A percentile compares a stretch with the other conserved stretches of the same genome.
Evolutionary conservation across 2,329 filamentous ascomycete species (phyloP).

Genomic region (Cytospora mali): DNA sequence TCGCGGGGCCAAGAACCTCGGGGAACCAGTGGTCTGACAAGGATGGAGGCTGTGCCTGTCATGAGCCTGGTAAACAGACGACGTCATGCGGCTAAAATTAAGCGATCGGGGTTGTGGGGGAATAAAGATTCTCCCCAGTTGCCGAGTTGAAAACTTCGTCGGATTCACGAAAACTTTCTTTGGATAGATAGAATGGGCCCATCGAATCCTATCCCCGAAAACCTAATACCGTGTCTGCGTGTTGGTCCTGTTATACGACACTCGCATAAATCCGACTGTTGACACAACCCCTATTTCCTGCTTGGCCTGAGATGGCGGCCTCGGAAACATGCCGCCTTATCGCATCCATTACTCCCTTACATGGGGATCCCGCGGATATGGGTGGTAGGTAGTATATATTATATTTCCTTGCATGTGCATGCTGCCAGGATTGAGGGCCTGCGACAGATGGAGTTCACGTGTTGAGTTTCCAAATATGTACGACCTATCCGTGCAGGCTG

Average conservation of each 20-base stretch:
- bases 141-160: slow-evolving; percentile 14
- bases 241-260: not conserved
- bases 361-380: too few species aligned
- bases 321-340: not conserved
- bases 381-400: too few species aligned
- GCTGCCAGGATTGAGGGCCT: too few species aligned
- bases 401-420: not conserved
- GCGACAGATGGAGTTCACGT: too few species aligned
- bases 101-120: not conserved
- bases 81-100: slow-evolving; percentile 11
- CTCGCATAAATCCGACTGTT: not conserved
- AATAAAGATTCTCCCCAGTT: slow-evolving; percentile 22
- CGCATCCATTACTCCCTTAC: too few species aligned
- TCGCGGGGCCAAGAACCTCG: not conserved
- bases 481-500: too few species aligned
- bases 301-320: not conserved
- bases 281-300: not conserved
- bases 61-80: too few species aligned
- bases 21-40: too few species aligned
- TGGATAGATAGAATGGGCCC: slow-evolving; percentile 15
- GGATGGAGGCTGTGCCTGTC: too few species aligned
- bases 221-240: not conserved
- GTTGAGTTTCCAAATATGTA: too few species aligned
- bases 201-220: slow-evolving; percentile 8
- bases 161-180: not conserved